phyloP scores from a whole-genome alignment of 1,139 yeast species.

The Oligophagozyma castellii region DNA sequence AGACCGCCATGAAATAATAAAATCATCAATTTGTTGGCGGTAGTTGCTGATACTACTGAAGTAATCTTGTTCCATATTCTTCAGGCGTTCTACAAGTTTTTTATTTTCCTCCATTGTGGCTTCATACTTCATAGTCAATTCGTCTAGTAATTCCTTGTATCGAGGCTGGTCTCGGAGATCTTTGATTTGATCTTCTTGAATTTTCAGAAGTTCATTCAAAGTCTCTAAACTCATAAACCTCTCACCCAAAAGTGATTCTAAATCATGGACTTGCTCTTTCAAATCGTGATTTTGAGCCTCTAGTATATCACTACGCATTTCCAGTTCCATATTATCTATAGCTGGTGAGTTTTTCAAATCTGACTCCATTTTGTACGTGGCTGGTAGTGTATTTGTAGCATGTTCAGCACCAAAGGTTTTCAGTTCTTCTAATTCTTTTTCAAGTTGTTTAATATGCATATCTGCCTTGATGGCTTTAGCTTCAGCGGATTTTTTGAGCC shows the following conservation, averaged over 20 bases:
- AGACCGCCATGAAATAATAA: slow-evolving; percentile 10
- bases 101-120: no score
- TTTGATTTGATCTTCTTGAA: slow-evolving; percentile 37
- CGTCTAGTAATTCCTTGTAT: slow-evolving; percentile 34
- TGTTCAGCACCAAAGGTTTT: slow-evolving; percentile 5
- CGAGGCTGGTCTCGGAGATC: slow-evolving; percentile 34
- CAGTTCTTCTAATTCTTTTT: slow-evolving; percentile 30
- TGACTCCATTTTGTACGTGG: no score
- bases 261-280: slow-evolving; percentile 29
- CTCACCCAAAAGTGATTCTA: slow-evolving; percentile 42
- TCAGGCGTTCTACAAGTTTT: no score
- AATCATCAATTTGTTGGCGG: slow-evolving; percentile 6
- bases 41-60: slow-evolving; percentile 35
- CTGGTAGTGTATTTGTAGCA: neutral
- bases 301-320: slow-evolving; percentile 33
- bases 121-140: slow-evolving; percentile 26
- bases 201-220: slow-evolving; percentile 40
- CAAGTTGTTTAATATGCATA: slow-evolving; percentile 35
- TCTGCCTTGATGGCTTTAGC: slow-evolving; percentile 42
- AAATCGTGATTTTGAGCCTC: slow-evolving; percentile 34
- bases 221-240: slow-evolving; percentile 40
- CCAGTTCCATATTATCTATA: slow-evolving; percentile 26
- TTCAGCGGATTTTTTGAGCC: slow-evolving; percentile 34
- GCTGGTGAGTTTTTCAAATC: slow-evolving; percentile 1
- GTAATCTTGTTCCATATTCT: slow-evolving; percentile 32